These are phyloP conservation scores for Asclepias syriaca DNA, from an alignment of 257 asterid genomes.

Conservation along the genomic window DNA sequence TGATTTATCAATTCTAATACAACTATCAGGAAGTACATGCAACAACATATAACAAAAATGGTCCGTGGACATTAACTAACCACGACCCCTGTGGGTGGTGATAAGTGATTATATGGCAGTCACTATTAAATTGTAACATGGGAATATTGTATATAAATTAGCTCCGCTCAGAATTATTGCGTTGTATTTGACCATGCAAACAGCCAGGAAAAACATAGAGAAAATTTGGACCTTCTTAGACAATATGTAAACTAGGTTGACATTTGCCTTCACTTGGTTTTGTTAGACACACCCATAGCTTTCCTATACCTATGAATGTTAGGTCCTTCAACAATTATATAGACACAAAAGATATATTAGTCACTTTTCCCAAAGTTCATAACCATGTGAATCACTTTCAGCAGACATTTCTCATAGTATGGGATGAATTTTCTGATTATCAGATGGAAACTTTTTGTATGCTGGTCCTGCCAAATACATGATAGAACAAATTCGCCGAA, in stretches of 20 bases:
- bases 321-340: neutral
- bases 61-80: neutral
- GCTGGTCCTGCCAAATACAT: neutral
- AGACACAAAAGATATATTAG: neutral
- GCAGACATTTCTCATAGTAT: neutral
- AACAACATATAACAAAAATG: neutral
- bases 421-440: neutral
- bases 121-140: neutral
- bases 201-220: neutral
- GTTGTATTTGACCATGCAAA: neutral
- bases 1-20: neutral
- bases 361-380: neutral
- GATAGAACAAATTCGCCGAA: neutral
- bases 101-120: neutral
- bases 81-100: neutral
- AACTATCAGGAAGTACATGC: neutral
- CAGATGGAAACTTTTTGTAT: neutral
- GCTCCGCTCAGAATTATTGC: neutral
- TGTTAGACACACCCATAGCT: neutral
- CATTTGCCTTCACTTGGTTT: neutral
- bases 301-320: too few species aligned
- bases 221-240: neutral
- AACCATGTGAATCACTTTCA: slow-evolving; percentile 1
- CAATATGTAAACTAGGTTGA: neutral
- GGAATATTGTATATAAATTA: neutral